Base-by-base conservation (phyloP, 2,329 filamentous ascomycete species). In the Fusarium kyushuense region DNA sequence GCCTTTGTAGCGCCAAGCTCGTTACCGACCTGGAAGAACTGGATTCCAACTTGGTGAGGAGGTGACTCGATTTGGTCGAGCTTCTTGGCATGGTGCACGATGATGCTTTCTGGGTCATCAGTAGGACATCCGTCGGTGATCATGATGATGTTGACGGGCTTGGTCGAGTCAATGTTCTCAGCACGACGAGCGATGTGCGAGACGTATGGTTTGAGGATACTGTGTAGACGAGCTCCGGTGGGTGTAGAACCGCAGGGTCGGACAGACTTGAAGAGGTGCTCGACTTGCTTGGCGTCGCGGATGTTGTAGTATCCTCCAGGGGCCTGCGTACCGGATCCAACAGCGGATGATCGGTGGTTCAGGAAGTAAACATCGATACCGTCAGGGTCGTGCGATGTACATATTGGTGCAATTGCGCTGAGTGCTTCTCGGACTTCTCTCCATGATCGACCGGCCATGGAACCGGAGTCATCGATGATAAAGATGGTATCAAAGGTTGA, bases 321-420 rank as follows among this genome's bases (percentile, higher is more conserved):
- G 2, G 82, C 79, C 53, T 82, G 79, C 21, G 76, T 77, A 12
- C 75, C 61, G 2, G 65, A 71, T n/a, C 83, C 81, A 0, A 63
- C 59, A 27, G 79, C 74, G 8, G 62, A 77, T 65, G 81, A 83
- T 35, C 77, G 75, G 75, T 91, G 86, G 80, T 98, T 97, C 36
- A 98, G 83, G 79, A 98, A 98, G 84, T 92, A 94, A 67, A 98
- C 83, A 76, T 98, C 95, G 70, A 98, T 89, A 23, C 95, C 95
- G 77, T 97, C 92, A 1, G 83, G 80, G 76, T 98, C 95, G 77
- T 92, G 89, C 6, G 83, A 77, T 1, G 92, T 92, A 80, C 94
- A 96, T 74, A 97, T 91, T 1, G 93, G 93, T 0, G 93, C 87
- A 74, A 98, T 94, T 47, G 88, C 84, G 32, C 85, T 80, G 3